Evolutionary conservation across 129 eudicot genomes (phyloP).

Genomic region (Ambrosia trifida): DNA sequence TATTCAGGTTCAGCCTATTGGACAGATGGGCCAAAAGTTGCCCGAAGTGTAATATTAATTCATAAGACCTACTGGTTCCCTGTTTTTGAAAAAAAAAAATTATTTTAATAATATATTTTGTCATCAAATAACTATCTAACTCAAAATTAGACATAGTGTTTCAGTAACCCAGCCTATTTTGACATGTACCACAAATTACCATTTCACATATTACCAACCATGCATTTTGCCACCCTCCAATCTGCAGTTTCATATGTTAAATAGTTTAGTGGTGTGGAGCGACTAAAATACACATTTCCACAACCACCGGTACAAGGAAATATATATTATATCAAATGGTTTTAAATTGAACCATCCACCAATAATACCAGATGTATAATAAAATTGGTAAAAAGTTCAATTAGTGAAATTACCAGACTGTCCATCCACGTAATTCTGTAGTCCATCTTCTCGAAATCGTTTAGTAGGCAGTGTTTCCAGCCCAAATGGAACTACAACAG

Average conservation of each 20-base stretch:
- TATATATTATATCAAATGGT: neutral
- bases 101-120: neutral
- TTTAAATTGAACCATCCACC: slow-evolving; percentile 19
- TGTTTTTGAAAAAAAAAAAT: neutral
- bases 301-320: slow-evolving; percentile 5
- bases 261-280: neutral
- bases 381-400: neutral
- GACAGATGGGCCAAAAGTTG: neutral
- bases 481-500: slow-evolving; percentile 73
- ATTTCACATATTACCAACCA: neutral
- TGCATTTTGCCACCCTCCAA: neutral
- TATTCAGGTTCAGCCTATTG: neutral
- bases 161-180: neutral
- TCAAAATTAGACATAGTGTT: neutral
- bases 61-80: neutral
- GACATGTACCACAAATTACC: neutral
- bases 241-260: neutral
- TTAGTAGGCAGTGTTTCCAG: slow-evolving; percentile 27
- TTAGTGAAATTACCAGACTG: slow-evolving; percentile 26
- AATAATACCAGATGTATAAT: neutral
- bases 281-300: slow-evolving; percentile 15
- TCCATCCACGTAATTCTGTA: slow-evolving; percentile 40
- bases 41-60: neutral
- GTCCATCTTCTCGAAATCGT: slow-evolving; percentile 33
- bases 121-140: neutral